phyloP scores from a whole-genome alignment of 495 filamentous ascomycete genomes.

The Daldinia decipiens region DNA sequence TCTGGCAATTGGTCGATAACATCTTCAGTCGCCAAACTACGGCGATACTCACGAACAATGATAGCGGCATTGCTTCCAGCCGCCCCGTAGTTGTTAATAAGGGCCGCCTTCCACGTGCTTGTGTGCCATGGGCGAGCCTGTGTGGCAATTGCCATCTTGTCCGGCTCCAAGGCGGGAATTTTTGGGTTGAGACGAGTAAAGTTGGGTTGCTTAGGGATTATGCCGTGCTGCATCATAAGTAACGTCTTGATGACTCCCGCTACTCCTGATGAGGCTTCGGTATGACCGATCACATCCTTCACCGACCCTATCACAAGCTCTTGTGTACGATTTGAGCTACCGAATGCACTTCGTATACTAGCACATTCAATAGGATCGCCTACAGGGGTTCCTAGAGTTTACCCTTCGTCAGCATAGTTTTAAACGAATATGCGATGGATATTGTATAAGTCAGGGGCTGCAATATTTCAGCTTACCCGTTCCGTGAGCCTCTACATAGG shows the following conservation, averaged over 20 bases:
- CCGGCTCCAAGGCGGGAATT: slow-evolving; percentile 46
- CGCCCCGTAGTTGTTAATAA: slow-evolving; percentile 49
- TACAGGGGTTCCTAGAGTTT: slow-evolving; percentile 49
- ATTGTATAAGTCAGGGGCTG: background rate
- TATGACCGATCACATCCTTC: slow-evolving; percentile 64
- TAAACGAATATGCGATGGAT: background rate
- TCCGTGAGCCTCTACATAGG: slow-evolving; percentile 59
- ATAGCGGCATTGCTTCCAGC: slow-evolving; percentile 48
- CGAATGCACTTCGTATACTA: slow-evolving; percentile 51
- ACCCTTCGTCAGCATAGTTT: slow-evolving; percentile 3
- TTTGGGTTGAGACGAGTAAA: slow-evolving; percentile 56
- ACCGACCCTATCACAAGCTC: slow-evolving; percentile 54
- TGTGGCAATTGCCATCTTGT: slow-evolving; percentile 49
- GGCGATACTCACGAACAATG: slow-evolving; percentile 40
- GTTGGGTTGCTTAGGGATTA: slow-evolving; percentile 57
- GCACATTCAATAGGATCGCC: slow-evolving; percentile 62
- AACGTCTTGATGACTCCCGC: slow-evolving; percentile 58
- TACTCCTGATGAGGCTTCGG: slow-evolving; percentile 61
- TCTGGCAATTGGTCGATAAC: background rate
- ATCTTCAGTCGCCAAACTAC: background rate
- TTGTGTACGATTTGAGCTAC: slow-evolving; percentile 31
- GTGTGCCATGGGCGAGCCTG: slow-evolving; percentile 13
- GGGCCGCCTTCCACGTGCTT: slow-evolving; percentile 8
- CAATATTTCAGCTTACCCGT: slow-evolving; percentile 37
- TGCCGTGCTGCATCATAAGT: slow-evolving; percentile 59